phyloP scores from a whole-genome alignment of 1,139 yeast genomes.

The Kluyveromyces marxianus region DNA sequence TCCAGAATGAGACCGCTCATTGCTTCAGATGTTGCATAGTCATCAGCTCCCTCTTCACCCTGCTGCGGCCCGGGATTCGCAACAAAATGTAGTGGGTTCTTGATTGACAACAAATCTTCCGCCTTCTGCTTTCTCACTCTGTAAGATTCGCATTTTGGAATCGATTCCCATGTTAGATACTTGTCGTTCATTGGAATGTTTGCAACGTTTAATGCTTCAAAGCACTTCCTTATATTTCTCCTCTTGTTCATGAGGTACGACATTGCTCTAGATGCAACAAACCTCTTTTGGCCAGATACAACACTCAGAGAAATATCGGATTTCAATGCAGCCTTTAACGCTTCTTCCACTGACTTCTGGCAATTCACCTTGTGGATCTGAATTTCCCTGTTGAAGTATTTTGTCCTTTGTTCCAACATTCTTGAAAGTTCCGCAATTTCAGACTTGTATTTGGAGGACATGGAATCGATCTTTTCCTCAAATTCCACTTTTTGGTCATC shows the following conservation, averaged over 20 bases:
- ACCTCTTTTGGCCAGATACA: background rate
- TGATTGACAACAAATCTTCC: slow-evolving; percentile 1
- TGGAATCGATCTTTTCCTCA: background rate
- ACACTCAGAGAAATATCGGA: slow-evolving; percentile 2
- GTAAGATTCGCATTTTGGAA: slow-evolving; percentile 4
- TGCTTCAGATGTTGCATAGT: background rate
- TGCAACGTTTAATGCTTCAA: slow-evolving; percentile 1
- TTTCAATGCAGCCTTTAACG: slow-evolving; percentile 4
- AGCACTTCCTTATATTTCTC: background rate
- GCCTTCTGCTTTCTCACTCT: background rate
- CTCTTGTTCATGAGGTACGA: slow-evolving; percentile 4
- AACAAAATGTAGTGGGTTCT: slow-evolving; percentile 3
- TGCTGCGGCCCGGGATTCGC: slow-evolving; percentile 1
- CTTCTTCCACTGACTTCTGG: slow-evolving; percentile 4
- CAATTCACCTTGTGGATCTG: slow-evolving; percentile 2
- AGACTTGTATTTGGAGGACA: background rate
- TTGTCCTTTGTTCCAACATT: background rate
- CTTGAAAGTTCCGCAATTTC: background rate
- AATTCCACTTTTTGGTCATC: background rate
- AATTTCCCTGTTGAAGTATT: slow-evolving; percentile 2
- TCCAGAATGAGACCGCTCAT: background rate
- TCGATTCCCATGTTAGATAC: slow-evolving; percentile 4
- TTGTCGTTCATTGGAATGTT: slow-evolving; percentile 5
- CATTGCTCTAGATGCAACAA: slow-evolving; percentile 1
- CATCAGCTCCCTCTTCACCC: background rate